Conservation (phyloP, 2,329 filamentous ascomycete genomes). For the Blastomyces parvus region DNA sequence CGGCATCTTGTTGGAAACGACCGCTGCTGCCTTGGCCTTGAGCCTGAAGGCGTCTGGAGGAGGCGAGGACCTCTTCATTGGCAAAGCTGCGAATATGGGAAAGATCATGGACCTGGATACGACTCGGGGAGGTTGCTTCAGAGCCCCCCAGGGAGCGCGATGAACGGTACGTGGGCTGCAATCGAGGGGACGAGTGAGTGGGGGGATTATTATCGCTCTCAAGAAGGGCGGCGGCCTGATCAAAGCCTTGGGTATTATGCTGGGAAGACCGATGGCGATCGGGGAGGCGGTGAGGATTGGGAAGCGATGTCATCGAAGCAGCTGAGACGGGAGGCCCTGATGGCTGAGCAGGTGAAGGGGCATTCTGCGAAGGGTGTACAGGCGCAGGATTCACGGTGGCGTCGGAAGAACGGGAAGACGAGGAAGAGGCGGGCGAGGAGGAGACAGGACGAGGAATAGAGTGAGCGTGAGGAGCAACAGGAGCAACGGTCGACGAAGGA, state of each 20-base stretch:
- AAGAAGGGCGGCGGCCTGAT: conserved; percentile 2
- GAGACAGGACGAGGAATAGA: background rate
- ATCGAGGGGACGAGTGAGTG: conserved; percentile 38
- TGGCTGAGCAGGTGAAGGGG: background rate
- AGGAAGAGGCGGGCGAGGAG: background rate
- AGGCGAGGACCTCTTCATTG: conserved; percentile 60
- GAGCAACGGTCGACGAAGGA: background rate
- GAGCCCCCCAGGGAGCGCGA: conserved; percentile 36
- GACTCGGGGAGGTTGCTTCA: conserved; percentile 41
- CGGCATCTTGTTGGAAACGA: conserved; percentile 36
- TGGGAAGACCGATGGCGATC: conserved; percentile 10
- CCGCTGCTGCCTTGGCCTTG: conserved; percentile 1
- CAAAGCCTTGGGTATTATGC: conserved; percentile 11
- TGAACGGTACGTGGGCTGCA: conserved; percentile 38
- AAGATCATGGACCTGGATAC: conserved; percentile 76
- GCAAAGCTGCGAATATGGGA: conserved; percentile 86
- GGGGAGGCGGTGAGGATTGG: conserved; percentile 4
- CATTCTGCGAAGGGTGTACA: conserved; percentile 5
- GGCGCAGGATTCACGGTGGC: background rate
- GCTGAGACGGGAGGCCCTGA: conserved; percentile 8
- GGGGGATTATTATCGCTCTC: conserved; percentile 16
- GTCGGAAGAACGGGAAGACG: background rate
- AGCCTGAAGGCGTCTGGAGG: conserved; percentile 31
- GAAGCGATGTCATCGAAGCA: conserved; percentile 43
- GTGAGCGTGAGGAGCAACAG: background rate